Conservation (phyloP, 148 eudicot genomes). For the Dianthus caryophyllus region DNA sequence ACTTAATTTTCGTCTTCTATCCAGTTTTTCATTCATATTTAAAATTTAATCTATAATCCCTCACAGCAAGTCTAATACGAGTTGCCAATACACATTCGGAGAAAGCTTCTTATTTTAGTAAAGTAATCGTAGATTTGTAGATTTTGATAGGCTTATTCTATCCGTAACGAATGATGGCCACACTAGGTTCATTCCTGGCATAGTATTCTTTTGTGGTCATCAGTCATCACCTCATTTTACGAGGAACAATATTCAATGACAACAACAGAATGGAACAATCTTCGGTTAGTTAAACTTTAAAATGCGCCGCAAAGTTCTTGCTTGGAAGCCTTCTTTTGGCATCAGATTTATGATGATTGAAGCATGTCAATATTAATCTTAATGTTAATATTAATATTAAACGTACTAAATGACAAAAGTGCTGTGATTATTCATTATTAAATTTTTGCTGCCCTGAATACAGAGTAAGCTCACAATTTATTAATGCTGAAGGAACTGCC, state of each 20-base stretch:
- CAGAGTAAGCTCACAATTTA: not conserved
- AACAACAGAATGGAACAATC: not conserved
- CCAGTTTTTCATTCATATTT: not conserved
- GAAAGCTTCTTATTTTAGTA: not conserved
- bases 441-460: constrained; percentile 18
- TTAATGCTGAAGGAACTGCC: constrained; percentile 12
- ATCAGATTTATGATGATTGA: not conserved
- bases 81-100: not conserved
- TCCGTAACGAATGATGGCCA: too few relatives aligned
- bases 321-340: constrained; percentile 7
- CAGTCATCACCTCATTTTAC: too few relatives aligned
- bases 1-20: constrained; percentile 1
- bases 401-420: constrained; percentile 10
- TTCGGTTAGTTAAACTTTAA: constrained; percentile 4
- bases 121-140: not conserved
- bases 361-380: constrained; percentile 8
- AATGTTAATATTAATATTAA: too few relatives aligned
- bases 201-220: not conserved
- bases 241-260: not conserved
- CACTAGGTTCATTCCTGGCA: constrained; percentile 1
- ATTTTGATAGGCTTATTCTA: not conserved
- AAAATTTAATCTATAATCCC: not conserved
- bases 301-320: not conserved
- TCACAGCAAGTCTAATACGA: not conserved
- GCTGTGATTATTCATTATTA: constrained; percentile 19